These are phyloP conservation scores for Chaetomium strumarium DNA, from an alignment of 2,329 filamentous ascomycete species.

Conservation along the genomic window DNA sequence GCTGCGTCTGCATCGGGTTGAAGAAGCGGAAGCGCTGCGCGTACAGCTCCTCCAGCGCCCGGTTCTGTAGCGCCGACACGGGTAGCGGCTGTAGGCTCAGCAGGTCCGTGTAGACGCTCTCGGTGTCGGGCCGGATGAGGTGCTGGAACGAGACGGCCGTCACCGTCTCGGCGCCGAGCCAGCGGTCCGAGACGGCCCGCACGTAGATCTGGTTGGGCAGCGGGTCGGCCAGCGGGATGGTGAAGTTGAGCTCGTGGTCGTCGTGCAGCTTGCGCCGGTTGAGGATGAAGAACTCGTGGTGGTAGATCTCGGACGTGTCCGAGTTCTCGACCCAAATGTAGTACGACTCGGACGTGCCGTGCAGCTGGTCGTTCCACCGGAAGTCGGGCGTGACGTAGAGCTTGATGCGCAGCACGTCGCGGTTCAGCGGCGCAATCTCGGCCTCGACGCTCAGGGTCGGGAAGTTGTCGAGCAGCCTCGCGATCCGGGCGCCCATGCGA, in stretches of 20 bases:
- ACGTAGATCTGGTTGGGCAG: constrained; percentile 95
- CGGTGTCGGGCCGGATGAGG: constrained; percentile 91
- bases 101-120: constrained; percentile 93
- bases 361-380: constrained; percentile 86
- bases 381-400: constrained; percentile 86
- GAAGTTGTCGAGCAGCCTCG: constrained; percentile 80
- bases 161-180: constrained; percentile 94
- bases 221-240: constrained; percentile 89
- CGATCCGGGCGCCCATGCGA: constrained; percentile 75
- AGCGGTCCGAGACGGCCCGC: constrained; percentile 86
- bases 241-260: constrained; percentile 97
- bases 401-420: constrained; percentile 88
- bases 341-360: constrained; percentile 92
- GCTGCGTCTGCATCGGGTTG: constrained; percentile 99
- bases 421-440: constrained; percentile 91
- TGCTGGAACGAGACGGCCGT: constrained; percentile 96
- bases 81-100: constrained; percentile 87
- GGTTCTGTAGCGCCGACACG: constrained; percentile 80
- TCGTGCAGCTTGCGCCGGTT: constrained; percentile 85
- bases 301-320: constrained; percentile 94
- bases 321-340: constrained; percentile 99
- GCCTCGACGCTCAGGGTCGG: constrained; percentile 86
- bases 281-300: constrained; percentile 94
- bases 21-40: constrained; percentile 87
- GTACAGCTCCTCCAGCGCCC: constrained; percentile 81